These are phyloP conservation scores for Lepidium sativum DNA, from an alignment of 345 rosid species.

Conservation along the genomic window DNA sequence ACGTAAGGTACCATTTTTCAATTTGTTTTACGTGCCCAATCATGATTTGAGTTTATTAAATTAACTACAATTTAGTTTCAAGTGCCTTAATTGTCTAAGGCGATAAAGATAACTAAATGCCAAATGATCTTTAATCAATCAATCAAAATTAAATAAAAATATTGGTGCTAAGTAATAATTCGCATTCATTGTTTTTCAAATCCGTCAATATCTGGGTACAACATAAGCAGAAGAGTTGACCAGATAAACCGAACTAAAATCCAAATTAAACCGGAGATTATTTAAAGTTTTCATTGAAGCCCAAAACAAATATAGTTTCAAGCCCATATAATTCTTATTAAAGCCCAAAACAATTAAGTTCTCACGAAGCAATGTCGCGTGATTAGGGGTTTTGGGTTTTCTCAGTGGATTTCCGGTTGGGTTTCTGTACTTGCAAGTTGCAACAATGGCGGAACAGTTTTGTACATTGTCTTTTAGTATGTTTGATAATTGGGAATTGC, in stretches of 20 bases:
- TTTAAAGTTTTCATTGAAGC: neutral
- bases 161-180: neutral
- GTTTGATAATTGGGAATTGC: neutral
- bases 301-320: neutral
- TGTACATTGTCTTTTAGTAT: neutral
- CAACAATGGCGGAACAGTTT: constrained; percentile 20
- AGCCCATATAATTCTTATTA: neutral
- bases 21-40: neutral
- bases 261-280: neutral
- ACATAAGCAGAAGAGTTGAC: no score
- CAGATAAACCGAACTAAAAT: neutral
- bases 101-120: neutral
- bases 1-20: neutral
- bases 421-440: constrained; percentile 6
- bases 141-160: neutral
- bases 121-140: neutral
- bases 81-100: neutral
- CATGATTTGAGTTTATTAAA: neutral
- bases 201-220: neutral
- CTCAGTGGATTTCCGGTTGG: neutral
- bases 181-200: neutral
- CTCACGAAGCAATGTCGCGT: neutral
- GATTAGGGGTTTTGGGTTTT: neutral
- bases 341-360: no score
- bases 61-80: neutral